Base-by-base conservation (phyloP, 768 basidiomycete genomes). In the Boletus rubescentipes region DNA sequence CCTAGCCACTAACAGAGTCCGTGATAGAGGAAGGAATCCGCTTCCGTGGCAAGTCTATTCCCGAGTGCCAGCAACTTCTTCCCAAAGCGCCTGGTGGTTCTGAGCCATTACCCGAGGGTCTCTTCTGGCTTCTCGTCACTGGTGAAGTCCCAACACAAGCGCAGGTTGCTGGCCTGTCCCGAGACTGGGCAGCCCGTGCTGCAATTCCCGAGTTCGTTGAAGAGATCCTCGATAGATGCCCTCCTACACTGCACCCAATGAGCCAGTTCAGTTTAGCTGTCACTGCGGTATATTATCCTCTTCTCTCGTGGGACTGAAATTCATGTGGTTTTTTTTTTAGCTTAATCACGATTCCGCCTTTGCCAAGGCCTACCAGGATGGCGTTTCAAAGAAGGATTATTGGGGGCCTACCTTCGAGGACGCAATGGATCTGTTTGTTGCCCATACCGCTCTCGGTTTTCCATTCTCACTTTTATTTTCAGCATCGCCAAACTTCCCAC, bases 401-500 rank as follows among this genome's bases (percentile, higher is more conserved):
- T 98, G 96, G 96, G 85, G 88, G 58, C 90, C 93, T 49, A 88
- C 86, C 47, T 94, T 92, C 57, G 93, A 95, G 70, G 90, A 93
- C 68, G 79, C 82, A 43, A 93, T 92, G 90, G 90, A 93, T 69
- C 75, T 93, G 88, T 90, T 72, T 67, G 64, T 64, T 46, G 9
- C 48, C 44, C 9, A 8, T 32, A 32, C 37, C 26, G 21, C n/a
- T 57, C 18, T 39, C 11, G 18, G 9, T 44, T 14, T 8, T 47
- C 31, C 36, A 16, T 42, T 40, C 30, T 54, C 58, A 59, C 41
- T 54, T 30, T 40, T n/a, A 18, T 39, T 30, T 29, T 7, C 59
- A 90, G 92, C 55, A 97, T 98, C 62, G 96, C 96, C 67, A 98
- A 98, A 74, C 84, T 98, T 40, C 96, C 95, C 49, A 93, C 89